A percentile compares a stretch with the other conserved stretches of the same genome.
phyloP scores from a whole-genome alignment of 1,284 basidiomycete species.

The Malassezia dermatis region DNA sequence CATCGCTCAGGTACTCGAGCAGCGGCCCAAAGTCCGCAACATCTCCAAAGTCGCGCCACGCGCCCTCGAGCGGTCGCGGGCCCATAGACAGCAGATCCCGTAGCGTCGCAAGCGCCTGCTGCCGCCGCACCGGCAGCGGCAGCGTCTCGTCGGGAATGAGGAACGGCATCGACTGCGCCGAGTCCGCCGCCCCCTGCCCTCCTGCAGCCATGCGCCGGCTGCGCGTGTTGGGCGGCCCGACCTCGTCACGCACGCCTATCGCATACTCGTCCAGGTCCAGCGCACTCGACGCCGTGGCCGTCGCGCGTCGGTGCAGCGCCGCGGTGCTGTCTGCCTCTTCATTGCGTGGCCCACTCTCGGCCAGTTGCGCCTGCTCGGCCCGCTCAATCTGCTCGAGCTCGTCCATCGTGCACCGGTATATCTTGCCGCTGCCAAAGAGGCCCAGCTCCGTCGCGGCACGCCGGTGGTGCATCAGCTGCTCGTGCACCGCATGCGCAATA shows the following conservation, averaged over 20 bases:
- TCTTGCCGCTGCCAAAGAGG: constrained; percentile 55
- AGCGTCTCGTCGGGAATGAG: constrained; percentile 52
- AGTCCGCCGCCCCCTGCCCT: neutral
- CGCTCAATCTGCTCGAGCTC: constrained; percentile 25
- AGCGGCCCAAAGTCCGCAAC: constrained; percentile 81
- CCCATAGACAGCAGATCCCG: constrained; percentile 51
- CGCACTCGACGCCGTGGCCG: constrained; percentile 15
- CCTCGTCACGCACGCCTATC: neutral
- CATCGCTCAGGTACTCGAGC: constrained; percentile 71
- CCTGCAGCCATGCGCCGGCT: constrained; percentile 13
- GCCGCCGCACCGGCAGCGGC: constrained; percentile 15
- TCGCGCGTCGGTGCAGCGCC: neutral
- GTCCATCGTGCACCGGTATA: constrained; percentile 26
- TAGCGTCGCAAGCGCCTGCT: constrained; percentile 44
- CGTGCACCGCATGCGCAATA: constrained; percentile 82
- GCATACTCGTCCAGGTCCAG: constrained; percentile 11
- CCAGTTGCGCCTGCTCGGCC: constrained; percentile 49
- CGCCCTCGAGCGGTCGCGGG: constrained; percentile 69
- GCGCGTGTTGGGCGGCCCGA: constrained; percentile 15
- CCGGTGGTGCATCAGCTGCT: constrained; percentile 83
- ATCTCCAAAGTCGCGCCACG: constrained; percentile 92
- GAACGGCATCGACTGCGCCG: constrained; percentile 5
- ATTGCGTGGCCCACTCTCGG: neutral
- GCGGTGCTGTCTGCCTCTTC: constrained; percentile 49
- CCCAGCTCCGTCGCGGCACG: constrained; percentile 88